Percentiles rank a stretch among this genome's conserved stretches.
phyloP scores from a whole-genome alignment of 177 flowering plant species.

The Tripterygium wilfordii region DNA sequence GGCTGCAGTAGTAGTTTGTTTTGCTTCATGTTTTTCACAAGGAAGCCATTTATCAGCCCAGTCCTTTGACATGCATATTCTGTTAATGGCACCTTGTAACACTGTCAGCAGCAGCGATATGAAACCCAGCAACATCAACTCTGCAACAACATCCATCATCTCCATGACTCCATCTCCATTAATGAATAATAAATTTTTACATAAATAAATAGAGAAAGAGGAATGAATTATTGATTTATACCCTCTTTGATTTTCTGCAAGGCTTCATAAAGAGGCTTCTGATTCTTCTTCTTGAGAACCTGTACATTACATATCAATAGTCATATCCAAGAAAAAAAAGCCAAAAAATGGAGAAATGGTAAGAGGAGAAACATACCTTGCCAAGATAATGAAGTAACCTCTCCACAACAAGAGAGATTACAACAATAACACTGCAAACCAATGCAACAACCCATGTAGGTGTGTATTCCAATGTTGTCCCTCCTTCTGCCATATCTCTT shows the following conservation, averaged over 20 bases:
- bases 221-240: too few species aligned
- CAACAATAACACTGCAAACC: constrained; percentile 57
- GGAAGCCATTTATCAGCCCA: constrained; percentile 29
- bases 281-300: constrained; percentile 21
- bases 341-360: not conserved
- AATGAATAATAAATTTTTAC: not conserved
- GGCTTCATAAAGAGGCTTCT: constrained; percentile 24
- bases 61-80: constrained; percentile 28
- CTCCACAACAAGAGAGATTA: constrained; percentile 59
- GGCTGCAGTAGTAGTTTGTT: not conserved
- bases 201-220: not conserved
- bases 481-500: constrained; percentile 16
- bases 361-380: constrained; percentile 26
- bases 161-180: not conserved
- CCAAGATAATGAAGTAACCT: constrained; percentile 57
- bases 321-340: not conserved
- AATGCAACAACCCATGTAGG: constrained; percentile 80
- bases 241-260: constrained; percentile 34
- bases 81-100: constrained; percentile 20
- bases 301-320: not conserved
- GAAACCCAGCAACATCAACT: constrained; percentile 50
- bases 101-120: constrained; percentile 41
- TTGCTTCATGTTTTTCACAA: constrained; percentile 13
- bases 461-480: constrained; percentile 43
- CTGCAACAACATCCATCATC: constrained; percentile 16